phyloP scores from a whole-genome alignment of 1,284 basidiomycete genomes.

The Boletus mariae region DNA sequence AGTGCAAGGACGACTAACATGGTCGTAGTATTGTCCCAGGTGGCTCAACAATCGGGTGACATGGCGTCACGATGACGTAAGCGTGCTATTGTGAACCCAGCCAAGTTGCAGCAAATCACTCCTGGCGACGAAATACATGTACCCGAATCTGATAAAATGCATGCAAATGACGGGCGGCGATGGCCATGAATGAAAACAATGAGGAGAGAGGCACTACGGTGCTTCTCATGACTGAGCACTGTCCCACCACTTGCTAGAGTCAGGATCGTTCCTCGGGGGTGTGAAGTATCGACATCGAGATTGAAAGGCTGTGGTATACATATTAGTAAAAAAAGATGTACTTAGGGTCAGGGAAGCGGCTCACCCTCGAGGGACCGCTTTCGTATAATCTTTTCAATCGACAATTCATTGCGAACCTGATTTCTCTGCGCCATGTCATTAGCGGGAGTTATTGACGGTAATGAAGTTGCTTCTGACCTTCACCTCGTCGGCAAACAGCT shows the following conservation, averaged over 20 bases:
- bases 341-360: conserved; percentile 24
- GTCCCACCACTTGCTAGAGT: conserved; percentile 73
- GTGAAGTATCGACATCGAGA: conserved; percentile 81
- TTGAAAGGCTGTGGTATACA: conserved; percentile 60
- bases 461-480: conserved; percentile 49
- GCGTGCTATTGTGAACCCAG: background rate
- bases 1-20: conserved; percentile 26
- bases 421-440: conserved; percentile 51
- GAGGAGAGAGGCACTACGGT: conserved; percentile 31
- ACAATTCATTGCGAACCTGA: conserved; percentile 76
- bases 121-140: conserved; percentile 7
- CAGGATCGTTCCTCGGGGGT: conserved; percentile 59
- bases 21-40: conserved; percentile 21
- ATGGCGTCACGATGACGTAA: conserved; percentile 33
- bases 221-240: conserved; percentile 36
- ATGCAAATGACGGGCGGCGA: conserved; percentile 12
- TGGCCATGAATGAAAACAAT: conserved; percentile 28
- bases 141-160: conserved; percentile 13
- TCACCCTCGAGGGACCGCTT: conserved; percentile 76
- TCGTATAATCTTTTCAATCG: conserved; percentile 77
- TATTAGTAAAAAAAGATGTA: conserved; percentile 14
- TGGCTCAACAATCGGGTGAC: conserved; percentile 4
- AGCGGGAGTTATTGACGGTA: conserved; percentile 31
- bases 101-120: conserved; percentile 2
- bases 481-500: conserved; percentile 68